Base-by-base conservation (phyloP, 495 filamentous ascomycete species). In the Sporormia fimetaria region DNA sequence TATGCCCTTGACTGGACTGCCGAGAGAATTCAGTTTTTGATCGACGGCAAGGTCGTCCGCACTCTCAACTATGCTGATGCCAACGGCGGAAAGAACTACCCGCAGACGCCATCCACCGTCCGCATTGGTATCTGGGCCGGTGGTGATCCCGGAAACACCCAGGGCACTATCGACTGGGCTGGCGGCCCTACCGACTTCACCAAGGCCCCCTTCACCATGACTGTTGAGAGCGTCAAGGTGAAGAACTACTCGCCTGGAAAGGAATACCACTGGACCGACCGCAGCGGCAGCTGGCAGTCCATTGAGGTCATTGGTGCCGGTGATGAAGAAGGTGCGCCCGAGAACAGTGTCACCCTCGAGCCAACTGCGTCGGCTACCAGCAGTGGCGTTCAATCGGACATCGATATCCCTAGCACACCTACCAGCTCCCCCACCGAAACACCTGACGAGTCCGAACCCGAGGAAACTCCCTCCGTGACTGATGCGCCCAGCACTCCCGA, bases 91-190 rank as follows among this genome's bases (percentile, higher is more conserved):
- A 62, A 74, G 40, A 63, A 67, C 55, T 94, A 80, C 53, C 87
- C 87, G 3, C 85, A 93, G 55, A 85, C 86, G 0, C 87, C 87
- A 8, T 84, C 84, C 81, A 79, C 76, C 60, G 64, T 93, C 37
- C 82, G 77, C 48, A 63, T 92, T 33, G 86, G 87, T 24, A 78
- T 79, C 48, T 94, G 87, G 87, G 82, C 82, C 43, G 87, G 83
- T 39, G 86, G 86, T 41, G 84, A 90, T 52, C 64, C 78, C 0
- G 45, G 38, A 29, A 55, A 57, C 32, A 12, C 34, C 6, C 28
- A 45, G 17, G 62, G 71, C 42, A 74, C 65, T 23, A 66, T 73
- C 40, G 62, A 81, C 33, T 94, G 86, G 86, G 83, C 86, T 46
- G 84, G 84, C 33, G 86, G 86, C 40, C 45, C 63, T 40, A 83